These are phyloP conservation scores for Euphorbia lathyris DNA, from an alignment of 345 rosid species.

Conservation along the genomic window DNA sequence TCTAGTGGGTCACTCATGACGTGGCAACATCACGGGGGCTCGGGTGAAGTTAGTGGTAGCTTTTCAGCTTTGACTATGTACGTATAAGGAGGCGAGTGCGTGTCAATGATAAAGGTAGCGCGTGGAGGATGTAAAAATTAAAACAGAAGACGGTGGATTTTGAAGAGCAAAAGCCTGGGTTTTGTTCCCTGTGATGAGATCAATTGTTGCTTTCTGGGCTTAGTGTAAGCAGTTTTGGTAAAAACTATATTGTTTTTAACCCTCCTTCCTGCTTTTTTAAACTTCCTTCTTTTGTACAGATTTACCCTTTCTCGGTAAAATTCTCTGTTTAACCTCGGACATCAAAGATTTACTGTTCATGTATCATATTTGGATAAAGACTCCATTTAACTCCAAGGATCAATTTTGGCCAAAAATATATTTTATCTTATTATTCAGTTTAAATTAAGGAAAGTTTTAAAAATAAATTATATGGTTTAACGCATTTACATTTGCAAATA, in stretches of 20 bases:
- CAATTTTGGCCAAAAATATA: no score
- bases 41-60: not conserved
- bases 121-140: constrained; percentile 12
- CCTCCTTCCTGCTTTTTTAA: not conserved
- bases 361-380: no score
- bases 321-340: no score
- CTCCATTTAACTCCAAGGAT: no score
- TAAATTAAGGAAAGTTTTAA: no score
- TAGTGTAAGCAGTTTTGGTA: not conserved
- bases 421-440: no score
- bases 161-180: constrained; percentile 13
- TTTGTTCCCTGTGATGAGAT: constrained; percentile 10
- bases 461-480: no score
- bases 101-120: constrained; percentile 1
- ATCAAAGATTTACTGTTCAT: no score
- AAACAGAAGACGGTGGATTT: constrained; percentile 13
- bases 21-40: constrained; percentile 16
- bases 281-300: not conserved
- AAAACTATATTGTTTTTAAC: not conserved
- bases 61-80: constrained; percentile 14
- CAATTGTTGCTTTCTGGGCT: not conserved
- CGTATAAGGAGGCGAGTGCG: not conserved
- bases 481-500: no score
- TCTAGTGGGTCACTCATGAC: not conserved
- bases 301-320: not conserved